Percentiles rank a stretch among this genome's conserved stretches.
These are phyloP conservation scores for Achaetomiella virescens DNA, from an alignment of 495 filamentous ascomycete species.

Conservation along the genomic window DNA sequence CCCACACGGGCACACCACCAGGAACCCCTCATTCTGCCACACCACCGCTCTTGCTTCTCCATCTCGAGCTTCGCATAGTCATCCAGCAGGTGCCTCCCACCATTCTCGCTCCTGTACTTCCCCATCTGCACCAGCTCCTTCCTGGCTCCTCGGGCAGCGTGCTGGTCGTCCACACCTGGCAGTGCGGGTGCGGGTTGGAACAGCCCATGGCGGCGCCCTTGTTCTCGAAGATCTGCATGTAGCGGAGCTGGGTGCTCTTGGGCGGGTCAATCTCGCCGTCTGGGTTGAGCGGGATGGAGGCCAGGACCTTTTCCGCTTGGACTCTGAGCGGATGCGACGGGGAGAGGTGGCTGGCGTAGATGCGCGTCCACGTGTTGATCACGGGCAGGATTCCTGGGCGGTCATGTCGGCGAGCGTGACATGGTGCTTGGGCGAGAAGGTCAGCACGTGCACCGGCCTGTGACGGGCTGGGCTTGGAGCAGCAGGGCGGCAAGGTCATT, in stretches of 20 bases:
- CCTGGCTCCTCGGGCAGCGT: conserved; percentile 79
- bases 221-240: conserved; percentile 99
- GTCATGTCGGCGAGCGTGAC: conserved; percentile 84
- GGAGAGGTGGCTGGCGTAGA: conserved; percentile 78
- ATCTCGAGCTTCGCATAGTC: conserved; percentile 85
- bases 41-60: conserved; percentile 79
- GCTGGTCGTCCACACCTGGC: conserved; percentile 92
- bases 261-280: conserved; percentile 45
- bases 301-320: conserved; percentile 28
- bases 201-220: conserved; percentile 98
- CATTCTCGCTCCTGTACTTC: conserved; percentile 66
- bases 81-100: conserved; percentile 63
- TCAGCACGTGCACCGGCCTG: conserved; percentile 94
- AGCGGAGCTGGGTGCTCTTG: conserved; percentile 68
- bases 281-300: conserved; percentile 34
- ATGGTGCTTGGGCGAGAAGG: conserved; percentile 85
- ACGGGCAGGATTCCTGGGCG: conserved; percentile 63
- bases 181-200: conserved; percentile 96
- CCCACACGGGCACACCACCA: conserved; percentile 95
- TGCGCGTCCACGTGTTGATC: conserved; percentile 77
- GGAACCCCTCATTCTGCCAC: conserved; percentile 73
- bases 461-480: conserved; percentile 77
- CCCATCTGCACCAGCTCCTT: conserved; percentile 70
- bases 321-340: conserved; percentile 58
- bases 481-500: conserved; percentile 67